Conservation (phyloP, 2,329 filamentous ascomycete species). For the Elsinoe perseae region DNA sequence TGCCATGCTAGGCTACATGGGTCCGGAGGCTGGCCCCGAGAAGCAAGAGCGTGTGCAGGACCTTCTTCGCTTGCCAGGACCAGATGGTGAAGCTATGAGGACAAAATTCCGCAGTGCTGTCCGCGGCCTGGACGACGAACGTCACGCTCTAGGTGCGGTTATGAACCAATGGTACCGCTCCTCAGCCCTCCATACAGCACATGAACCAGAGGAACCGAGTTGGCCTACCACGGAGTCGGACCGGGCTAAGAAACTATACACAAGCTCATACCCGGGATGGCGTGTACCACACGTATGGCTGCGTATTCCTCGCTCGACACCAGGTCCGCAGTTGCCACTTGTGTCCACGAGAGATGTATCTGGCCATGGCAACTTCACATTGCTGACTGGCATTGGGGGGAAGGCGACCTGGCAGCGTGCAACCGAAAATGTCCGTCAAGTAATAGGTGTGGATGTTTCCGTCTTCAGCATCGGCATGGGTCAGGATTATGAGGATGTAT, state of each 20-base stretch:
- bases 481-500: constrained; percentile 55
- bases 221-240: constrained; percentile 29
- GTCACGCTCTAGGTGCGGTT: constrained; percentile 50
- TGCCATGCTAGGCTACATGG: constrained; percentile 18
- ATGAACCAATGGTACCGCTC: constrained; percentile 52
- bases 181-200: constrained; percentile 38
- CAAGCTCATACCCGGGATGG: constrained; percentile 51
- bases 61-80: constrained; percentile 22
- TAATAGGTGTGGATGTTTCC: constrained; percentile 42
- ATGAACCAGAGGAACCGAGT: constrained; percentile 31
- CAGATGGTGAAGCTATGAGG: constrained; percentile 35
- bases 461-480: constrained; percentile 49
- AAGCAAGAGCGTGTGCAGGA: constrained; percentile 19
- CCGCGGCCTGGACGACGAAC: constrained; percentile 25
- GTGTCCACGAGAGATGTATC: constrained; percentile 55
- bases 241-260: constrained; percentile 37
- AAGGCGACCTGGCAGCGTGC: constrained; percentile 46
- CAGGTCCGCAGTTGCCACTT: background rate
- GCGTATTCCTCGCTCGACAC: constrained; percentile 33
- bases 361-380: constrained; percentile 45
- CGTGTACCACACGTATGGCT: constrained; percentile 58
- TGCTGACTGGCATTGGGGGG: constrained; percentile 46
- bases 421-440: constrained; percentile 33
- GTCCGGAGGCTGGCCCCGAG: constrained; percentile 24
- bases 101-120: constrained; percentile 28